Evolutionary conservation across 352 stramenopile species (phyloP).

Genomic region (Thraustotheca clavata): DNA sequence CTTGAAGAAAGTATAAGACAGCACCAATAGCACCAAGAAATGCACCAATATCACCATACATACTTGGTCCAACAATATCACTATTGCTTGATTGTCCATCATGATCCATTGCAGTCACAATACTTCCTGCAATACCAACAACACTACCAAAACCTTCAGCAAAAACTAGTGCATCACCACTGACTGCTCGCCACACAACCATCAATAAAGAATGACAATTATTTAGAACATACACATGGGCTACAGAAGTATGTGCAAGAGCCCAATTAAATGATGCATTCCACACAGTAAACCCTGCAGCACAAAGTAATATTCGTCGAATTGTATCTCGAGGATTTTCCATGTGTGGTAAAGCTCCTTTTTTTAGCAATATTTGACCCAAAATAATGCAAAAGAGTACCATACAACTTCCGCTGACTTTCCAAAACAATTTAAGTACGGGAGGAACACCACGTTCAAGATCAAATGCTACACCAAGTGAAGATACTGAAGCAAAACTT

Average conservation of each 20-base stretch:
- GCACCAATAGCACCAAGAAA: slow-evolving; percentile 60
- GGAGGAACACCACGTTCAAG: slow-evolving; percentile 58
- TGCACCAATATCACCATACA: slow-evolving; percentile 60
- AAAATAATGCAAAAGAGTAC: slow-evolving; percentile 41
- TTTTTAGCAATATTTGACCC: slow-evolving; percentile 16
- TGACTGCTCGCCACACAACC: slow-evolving; percentile 47
- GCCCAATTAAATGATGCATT: slow-evolving; percentile 76
- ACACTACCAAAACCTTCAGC: slow-evolving; percentile 68
- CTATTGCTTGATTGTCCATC: not conserved
- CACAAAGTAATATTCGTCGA: slow-evolving; percentile 49
- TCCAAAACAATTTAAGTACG: slow-evolving; percentile 82
- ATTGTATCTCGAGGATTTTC: slow-evolving; percentile 48
- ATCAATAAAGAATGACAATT: slow-evolving; percentile 81
- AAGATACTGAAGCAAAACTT: slow-evolving; percentile 64
- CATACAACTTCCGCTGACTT: slow-evolving; percentile 54
- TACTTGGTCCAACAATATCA: slow-evolving; percentile 33
- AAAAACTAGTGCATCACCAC: slow-evolving; percentile 54
- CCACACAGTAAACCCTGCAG: slow-evolving; percentile 60
- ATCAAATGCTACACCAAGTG: slow-evolving; percentile 60
- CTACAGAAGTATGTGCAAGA: slow-evolving; percentile 67
- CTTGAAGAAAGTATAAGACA: slow-evolving; percentile 65
- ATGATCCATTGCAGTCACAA: slow-evolving; percentile 63
- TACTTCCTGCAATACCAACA: slow-evolving; percentile 65
- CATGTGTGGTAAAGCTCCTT: slow-evolving; percentile 29
- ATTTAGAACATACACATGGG: slow-evolving; percentile 83